Base-by-base conservation (phyloP, 2,329 filamentous ascomycete species). In the Magnaporthiopsis rhizophila region DNA sequence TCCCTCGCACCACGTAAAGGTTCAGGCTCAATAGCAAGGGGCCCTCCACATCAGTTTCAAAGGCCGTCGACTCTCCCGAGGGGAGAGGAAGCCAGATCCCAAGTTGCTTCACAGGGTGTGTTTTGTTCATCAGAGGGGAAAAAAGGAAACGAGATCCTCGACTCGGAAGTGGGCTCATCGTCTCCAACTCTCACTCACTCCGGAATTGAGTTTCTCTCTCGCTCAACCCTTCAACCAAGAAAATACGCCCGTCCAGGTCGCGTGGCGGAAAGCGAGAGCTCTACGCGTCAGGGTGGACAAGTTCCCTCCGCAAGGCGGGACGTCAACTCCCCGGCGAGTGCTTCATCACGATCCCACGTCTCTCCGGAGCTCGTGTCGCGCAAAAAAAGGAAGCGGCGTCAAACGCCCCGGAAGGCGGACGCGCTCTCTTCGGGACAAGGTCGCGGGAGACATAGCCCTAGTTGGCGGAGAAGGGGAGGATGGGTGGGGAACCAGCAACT, bases 1-100 rank as follows among this genome's bases (percentile, higher is more conserved):
- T 63, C 62, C 62, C 62, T 59, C 26, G 62, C 62, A 63, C 62
- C 62, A 53, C 62, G 62, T 59, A 63, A 63, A 63, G 62, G 62
- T 63, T 59, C 62, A 63, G 62, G 45, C 57, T n/a, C 50, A n/a
- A 13, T n/a, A 12, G 58, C 62, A 50, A 63, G 62, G 62, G 62
- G 59, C 62, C 57, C 62, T 63, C 57, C 62, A 63, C 56, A 59
- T 24, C 45, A 63, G 11, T 63, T 63, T 63, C 61, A 63, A 38
- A 34, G 45, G 58, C 62, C 28, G 13, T 60, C 58, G 3, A 30
- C 26, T 32, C n/a, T 58, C 24, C 28, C 28, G 11, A 9, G 18
- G 13, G 32, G 32, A 45, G 38, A 61, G 34, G 32, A 50, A 38
- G 57, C 24, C 57, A 58, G 57, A 63, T 63, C 62, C 62, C 62